phyloP scores from a whole-genome alignment of 1,284 basidiomycete genomes.

The Tausonia pullulans region DNA sequence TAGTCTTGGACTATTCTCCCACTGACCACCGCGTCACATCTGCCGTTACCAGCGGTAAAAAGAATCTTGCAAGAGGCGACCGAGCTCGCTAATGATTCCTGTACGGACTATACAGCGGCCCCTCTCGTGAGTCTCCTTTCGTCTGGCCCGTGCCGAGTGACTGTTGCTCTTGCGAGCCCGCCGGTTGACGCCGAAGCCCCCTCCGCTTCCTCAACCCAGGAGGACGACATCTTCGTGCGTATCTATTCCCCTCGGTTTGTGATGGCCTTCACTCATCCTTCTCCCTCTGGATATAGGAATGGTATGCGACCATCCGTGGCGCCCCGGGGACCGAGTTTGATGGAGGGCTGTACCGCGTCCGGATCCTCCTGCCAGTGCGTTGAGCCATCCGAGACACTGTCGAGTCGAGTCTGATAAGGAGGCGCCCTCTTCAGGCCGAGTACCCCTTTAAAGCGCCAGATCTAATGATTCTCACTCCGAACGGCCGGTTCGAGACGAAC shows the following conservation, averaged over 20 bases:
- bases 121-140: constrained; percentile 52
- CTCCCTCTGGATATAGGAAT: constrained; percentile 50
- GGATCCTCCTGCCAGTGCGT: constrained; percentile 73
- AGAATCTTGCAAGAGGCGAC: constrained; percentile 92
- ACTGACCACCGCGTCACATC: not conserved
- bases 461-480: constrained; percentile 88
- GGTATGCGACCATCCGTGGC: constrained; percentile 93
- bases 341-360: constrained; percentile 75
- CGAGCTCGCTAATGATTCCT: constrained; percentile 70
- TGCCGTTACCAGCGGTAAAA: constrained; percentile 56
- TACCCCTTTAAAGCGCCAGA: constrained; percentile 92
- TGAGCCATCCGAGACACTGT: constrained; percentile 27
- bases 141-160: constrained; percentile 1
- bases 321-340: constrained; percentile 79
- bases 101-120: constrained; percentile 68
- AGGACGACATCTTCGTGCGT: constrained; percentile 74
- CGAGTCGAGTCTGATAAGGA: too few species aligned
- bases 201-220: constrained; percentile 16
- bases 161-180: constrained; percentile 12
- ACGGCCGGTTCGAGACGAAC: constrained; percentile 87
- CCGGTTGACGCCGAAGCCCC: constrained; percentile 15
- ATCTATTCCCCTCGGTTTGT: constrained; percentile 22
- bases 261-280: constrained; percentile 27
- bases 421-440: not conserved
- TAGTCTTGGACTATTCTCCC: not conserved